Percentiles rank a stretch among this genome's conserved stretches.
Evolutionary conservation across 768 basidiomycete genomes (phyloP).

Genomic region (Boletus sp.): DNA sequence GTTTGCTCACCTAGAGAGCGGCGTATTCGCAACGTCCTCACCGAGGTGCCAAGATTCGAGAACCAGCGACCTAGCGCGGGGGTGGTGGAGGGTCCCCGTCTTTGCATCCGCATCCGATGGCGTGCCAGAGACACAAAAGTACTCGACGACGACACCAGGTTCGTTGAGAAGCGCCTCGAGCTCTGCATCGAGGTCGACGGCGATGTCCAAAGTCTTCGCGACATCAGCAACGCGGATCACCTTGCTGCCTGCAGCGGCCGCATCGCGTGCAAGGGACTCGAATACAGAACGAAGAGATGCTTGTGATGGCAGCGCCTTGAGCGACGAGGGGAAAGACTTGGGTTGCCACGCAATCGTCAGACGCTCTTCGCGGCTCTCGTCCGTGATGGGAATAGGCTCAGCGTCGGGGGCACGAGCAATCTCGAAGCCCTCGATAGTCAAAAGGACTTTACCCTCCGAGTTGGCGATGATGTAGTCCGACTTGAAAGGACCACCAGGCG

Average conservation of each 20-base stretch:
- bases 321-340: conserved; percentile 24
- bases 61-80: conserved; percentile 14
- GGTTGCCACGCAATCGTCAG: conserved; percentile 32
- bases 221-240: conserved; percentile 26
- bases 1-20: conserved; percentile 11
- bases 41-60: conserved; percentile 20
- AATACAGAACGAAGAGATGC: conserved; percentile 16
- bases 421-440: conserved; percentile 35
- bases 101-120: conserved; percentile 24
- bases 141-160: conserved; percentile 14
- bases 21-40: neutral
- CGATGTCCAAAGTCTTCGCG: conserved; percentile 17
- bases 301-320: conserved; percentile 1
- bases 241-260: conserved; percentile 18
- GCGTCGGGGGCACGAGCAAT: conserved; percentile 31
- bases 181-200: conserved; percentile 12
- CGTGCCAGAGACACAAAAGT: conserved; percentile 16
- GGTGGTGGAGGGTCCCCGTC: conserved; percentile 10
- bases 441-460: conserved; percentile 27
- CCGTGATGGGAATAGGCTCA: conserved; percentile 24
- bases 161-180: conserved; percentile 19
- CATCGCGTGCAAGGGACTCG: conserved; percentile 13
- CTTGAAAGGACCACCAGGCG: conserved; percentile 21
- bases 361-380: conserved; percentile 27
- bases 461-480: conserved; percentile 29